Evolutionary conservation across 352 stramenopile genomes (phyloP).

Genomic region (Phytophthora fragariaefolia): DNA sequence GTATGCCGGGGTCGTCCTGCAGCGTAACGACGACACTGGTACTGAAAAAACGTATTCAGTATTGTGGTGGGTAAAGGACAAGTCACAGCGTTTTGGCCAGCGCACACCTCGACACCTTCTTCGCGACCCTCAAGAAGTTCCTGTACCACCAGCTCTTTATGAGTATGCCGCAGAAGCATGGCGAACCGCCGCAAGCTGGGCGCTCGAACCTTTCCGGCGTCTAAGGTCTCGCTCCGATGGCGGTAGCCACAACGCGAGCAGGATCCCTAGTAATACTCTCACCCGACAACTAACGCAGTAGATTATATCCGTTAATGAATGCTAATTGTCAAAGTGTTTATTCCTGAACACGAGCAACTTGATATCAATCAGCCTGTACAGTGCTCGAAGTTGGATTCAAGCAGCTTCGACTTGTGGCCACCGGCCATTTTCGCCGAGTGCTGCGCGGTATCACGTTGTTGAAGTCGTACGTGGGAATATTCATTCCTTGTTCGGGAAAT

Average conservation of each 20-base stretch:
- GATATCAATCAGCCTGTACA: conserved; percentile 21
- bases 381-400: neutral
- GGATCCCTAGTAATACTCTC: neutral
- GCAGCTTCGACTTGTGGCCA: conserved; percentile 23
- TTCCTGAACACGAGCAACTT: conserved; percentile 15
- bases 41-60: conserved; percentile 71
- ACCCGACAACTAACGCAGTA: conserved; percentile 14
- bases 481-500: conserved; percentile 20
- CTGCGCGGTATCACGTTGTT: neutral
- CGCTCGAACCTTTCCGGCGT: conserved; percentile 48
- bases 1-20: conserved; percentile 72
- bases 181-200: conserved; percentile 52
- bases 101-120: conserved; percentile 55
- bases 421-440: neutral
- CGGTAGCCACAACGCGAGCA: conserved; percentile 7
- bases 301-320: neutral
- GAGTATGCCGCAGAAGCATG: conserved; percentile 65
- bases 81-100: conserved; percentile 77
- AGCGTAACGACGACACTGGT: conserved; percentile 54
- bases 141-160: conserved; percentile 46
- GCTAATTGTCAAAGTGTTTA: neutral
- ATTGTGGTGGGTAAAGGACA: conserved; percentile 83
- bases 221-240: conserved; percentile 42
- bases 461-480: conserved; percentile 14
- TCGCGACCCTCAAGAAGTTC: conserved; percentile 45